Evolutionary conservation across 805 yeast species (phyloP).

Genomic region (Saccharomycopsis babjevae): DNA sequence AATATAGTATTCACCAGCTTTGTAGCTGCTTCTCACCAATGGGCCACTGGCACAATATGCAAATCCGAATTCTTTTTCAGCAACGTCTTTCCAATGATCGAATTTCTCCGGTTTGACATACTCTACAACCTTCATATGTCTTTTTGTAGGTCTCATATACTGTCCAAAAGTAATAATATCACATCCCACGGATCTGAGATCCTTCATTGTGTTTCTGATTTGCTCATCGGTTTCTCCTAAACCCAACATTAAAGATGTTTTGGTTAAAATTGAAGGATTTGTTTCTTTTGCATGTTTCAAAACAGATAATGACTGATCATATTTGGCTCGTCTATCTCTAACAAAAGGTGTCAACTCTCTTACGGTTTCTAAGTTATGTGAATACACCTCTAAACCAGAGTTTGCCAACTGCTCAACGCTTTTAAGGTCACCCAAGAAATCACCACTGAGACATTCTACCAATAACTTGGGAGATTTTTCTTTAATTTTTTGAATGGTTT

Average conservation of each 20-base stretch:
- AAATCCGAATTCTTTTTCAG: slow-evolving; percentile 78
- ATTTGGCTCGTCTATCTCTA: slow-evolving; percentile 94
- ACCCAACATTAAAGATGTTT: slow-evolving; percentile 93
- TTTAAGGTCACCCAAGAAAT: slow-evolving; percentile 81
- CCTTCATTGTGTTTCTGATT: slow-evolving; percentile 60
- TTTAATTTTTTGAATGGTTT: slow-evolving; percentile 78
- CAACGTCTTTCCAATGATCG: slow-evolving; percentile 83
- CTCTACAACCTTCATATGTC: slow-evolving; percentile 97
- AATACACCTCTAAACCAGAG: slow-evolving; percentile 90
- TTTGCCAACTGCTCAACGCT: slow-evolving; percentile 72
- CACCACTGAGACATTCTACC: slow-evolving; percentile 92
- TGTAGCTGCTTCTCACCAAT: slow-evolving; percentile 88
- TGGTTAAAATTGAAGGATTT: slow-evolving; percentile 70
- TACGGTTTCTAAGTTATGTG: slow-evolving; percentile 94
- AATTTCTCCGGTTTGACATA: slow-evolving; percentile 91
- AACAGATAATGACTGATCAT: slow-evolving; percentile 75
- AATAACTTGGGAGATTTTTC: slow-evolving; percentile 80
- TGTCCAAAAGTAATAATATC: slow-evolving; percentile 98
- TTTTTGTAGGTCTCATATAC: slow-evolving; percentile 96
- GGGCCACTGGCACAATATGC: slow-evolving; percentile 97
- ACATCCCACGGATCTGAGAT: slow-evolving; percentile 64
- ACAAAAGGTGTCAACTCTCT: slow-evolving; percentile 91
- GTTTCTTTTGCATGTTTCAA: slow-evolving; percentile 71
- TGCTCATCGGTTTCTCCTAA: slow-evolving; percentile 95
- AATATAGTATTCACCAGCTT: slow-evolving; percentile 96